A percentile compares a stretch with the other conserved stretches of the same genome.
Conservation (phyloP, 768 basidiomycete species). For the Agrocybe pediades region DNA sequence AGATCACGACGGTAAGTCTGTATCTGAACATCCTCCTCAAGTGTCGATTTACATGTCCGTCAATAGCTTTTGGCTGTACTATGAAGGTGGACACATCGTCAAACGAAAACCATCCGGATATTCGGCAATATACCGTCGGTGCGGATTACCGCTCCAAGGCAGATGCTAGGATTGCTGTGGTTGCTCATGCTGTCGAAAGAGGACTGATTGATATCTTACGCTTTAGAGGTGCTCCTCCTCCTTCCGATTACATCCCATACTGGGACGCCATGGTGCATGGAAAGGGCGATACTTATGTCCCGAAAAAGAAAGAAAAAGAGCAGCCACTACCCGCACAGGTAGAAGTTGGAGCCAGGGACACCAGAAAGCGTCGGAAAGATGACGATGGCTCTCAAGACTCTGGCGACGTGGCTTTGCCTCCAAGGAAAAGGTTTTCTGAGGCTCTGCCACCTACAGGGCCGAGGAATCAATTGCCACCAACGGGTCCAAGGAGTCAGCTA, state of each 20-base stretch:
- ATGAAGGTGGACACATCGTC: slow-evolving; percentile 43
- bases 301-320: slow-evolving; percentile 44
- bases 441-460: too few species aligned
- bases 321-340: slow-evolving; percentile 25
- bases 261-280: slow-evolving; percentile 30
- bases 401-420: slow-evolving; percentile 1
- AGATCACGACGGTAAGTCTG: slow-evolving; percentile 53
- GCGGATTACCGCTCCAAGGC: slow-evolving; percentile 55
- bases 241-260: slow-evolving; percentile 42
- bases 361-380: slow-evolving; percentile 28
- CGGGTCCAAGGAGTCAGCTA: too few species aligned
- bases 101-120: slow-evolving; percentile 30
- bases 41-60: slow-evolving; percentile 3
- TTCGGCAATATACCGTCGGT: slow-evolving; percentile 46
- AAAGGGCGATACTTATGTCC: slow-evolving; percentile 25
- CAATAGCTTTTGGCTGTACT: slow-evolving; percentile 56
- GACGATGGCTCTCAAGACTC: slow-evolving; percentile 12
- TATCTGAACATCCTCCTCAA: background rate
- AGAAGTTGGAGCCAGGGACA: slow-evolving; percentile 28
- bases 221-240: slow-evolving; percentile 49
- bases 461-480: slow-evolving; percentile 14
- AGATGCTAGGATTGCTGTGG: slow-evolving; percentile 64
- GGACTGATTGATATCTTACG: slow-evolving; percentile 63
- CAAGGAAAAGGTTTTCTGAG: background rate
- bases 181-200: slow-evolving; percentile 50